phyloP scores from a whole-genome alignment of 441 rosid species.

The Macaranga tanarius region DNA sequence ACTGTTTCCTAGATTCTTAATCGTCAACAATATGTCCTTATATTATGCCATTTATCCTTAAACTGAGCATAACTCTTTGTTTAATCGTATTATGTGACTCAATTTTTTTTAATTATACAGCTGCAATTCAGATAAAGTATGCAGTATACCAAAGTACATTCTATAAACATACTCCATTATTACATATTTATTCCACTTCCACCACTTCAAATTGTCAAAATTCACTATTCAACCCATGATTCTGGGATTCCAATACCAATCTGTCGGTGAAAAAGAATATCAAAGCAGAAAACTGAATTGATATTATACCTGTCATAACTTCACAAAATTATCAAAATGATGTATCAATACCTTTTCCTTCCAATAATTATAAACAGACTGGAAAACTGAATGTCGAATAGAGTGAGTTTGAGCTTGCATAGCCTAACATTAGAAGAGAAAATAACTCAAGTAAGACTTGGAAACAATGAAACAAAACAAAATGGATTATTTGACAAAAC shows the following conservation, averaged over 20 bases:
- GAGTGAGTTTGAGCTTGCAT: constrained; percentile 64
- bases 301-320: not conserved
- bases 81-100: no score
- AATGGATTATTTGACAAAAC: constrained; percentile 2
- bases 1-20: not conserved
- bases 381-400: constrained; percentile 57
- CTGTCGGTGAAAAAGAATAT: not conserved
- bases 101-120: not conserved
- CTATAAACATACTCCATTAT: not conserved
- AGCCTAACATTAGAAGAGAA: constrained; percentile 48
- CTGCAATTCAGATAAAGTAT: not conserved
- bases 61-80: not conserved
- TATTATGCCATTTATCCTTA: not conserved
- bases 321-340: constrained; percentile 11
- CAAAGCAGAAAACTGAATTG: not conserved
- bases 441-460: not conserved
- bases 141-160: not conserved
- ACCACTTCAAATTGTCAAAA: not conserved
- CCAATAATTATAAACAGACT: constrained; percentile 83
- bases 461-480: not conserved
- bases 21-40: not conserved
- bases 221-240: not conserved
- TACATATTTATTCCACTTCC: no score
- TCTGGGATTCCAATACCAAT: not conserved
- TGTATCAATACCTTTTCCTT: constrained; percentile 69